phyloP scores from a whole-genome alignment of 495 filamentous ascomycete species.

The Daldinia loculata region DNA sequence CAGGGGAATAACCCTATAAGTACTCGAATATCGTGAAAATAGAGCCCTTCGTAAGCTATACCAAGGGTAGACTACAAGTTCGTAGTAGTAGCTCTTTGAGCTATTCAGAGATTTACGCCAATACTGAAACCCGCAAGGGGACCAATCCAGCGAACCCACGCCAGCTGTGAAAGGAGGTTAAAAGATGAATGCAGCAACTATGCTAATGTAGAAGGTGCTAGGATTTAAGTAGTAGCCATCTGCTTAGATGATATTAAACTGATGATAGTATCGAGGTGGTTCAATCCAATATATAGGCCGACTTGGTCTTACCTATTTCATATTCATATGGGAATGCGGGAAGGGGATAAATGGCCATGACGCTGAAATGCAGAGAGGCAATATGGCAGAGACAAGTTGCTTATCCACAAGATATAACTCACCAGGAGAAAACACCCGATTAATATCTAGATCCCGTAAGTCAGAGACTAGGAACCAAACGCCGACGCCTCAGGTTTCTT shows the following conservation, averaged over 20 bases:
- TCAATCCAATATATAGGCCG: not conserved
- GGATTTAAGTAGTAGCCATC: too few species aligned
- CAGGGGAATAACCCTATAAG: too few species aligned
- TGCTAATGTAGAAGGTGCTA: not conserved
- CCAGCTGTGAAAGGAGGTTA: too few species aligned
- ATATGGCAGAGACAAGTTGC: not conserved
- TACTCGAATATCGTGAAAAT: too few species aligned
- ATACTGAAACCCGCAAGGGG: too few species aligned
- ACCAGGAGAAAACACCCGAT: conserved; percentile 48
- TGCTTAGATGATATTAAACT: not conserved
- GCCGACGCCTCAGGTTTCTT: conserved; percentile 43
- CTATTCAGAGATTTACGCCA: too few species aligned
- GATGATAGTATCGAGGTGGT: not conserved
- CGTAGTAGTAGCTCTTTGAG: too few species aligned
- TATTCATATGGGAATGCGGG: not conserved
- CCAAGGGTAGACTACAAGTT: too few species aligned
- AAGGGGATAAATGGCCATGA: not conserved
- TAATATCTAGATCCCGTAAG: conserved; percentile 45
- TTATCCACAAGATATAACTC: conserved; percentile 31
- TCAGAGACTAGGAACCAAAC: conserved; percentile 47
- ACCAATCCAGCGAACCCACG: too few species aligned
- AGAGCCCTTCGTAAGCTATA: too few species aligned
- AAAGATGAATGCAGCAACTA: not conserved
- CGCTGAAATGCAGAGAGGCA: not conserved
- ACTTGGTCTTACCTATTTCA: not conserved